Conservation (phyloP, 2,329 filamentous ascomycete species). For the Exophiala aquamarina region DNA sequence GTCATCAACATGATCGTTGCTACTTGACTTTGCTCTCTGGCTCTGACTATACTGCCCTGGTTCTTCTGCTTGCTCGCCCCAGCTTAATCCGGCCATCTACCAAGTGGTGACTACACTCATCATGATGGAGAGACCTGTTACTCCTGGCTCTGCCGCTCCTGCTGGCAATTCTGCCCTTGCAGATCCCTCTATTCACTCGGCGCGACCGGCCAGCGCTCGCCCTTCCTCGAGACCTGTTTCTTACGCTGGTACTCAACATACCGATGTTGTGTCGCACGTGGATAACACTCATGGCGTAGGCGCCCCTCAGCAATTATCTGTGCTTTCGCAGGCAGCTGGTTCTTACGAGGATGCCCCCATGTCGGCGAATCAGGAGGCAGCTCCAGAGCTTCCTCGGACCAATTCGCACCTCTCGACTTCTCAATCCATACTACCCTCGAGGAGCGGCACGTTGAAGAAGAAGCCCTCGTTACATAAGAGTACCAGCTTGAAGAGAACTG, state of each 20-base stretch:
- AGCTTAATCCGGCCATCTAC: background rate
- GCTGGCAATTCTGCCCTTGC: slow-evolving; percentile 2
- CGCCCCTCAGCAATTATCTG: slow-evolving; percentile 33
- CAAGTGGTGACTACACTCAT: background rate
- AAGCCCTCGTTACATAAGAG: slow-evolving; percentile 74
- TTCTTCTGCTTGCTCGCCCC: too few relatives aligned
- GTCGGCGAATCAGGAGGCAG: slow-evolving; percentile 16
- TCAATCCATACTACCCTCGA: slow-evolving; percentile 40
- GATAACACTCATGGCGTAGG: slow-evolving; percentile 36
- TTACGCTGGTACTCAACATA: slow-evolving; percentile 33
- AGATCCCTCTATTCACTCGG: slow-evolving; percentile 18
- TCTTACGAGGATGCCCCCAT: slow-evolving; percentile 35
- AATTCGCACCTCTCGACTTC: slow-evolving; percentile 42
- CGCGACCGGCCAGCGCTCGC: slow-evolving; percentile 13
- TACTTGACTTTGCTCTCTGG: too few relatives aligned
- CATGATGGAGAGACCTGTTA: slow-evolving; percentile 32
- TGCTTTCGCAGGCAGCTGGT: slow-evolving; percentile 37
- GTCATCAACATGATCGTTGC: too few relatives aligned
- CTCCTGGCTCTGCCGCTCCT: slow-evolving; percentile 26
- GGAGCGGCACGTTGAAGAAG: slow-evolving; percentile 82
- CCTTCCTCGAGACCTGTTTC: slow-evolving; percentile 41
- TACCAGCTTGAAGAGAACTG: slow-evolving; percentile 73
- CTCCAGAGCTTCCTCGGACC: slow-evolving; percentile 36
- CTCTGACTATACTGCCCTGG: too few relatives aligned
- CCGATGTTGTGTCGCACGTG: slow-evolving; percentile 29